phyloP scores from a whole-genome alignment of 192 early-diverging fungal genomes.

The Rhizophagus clarus region DNA sequence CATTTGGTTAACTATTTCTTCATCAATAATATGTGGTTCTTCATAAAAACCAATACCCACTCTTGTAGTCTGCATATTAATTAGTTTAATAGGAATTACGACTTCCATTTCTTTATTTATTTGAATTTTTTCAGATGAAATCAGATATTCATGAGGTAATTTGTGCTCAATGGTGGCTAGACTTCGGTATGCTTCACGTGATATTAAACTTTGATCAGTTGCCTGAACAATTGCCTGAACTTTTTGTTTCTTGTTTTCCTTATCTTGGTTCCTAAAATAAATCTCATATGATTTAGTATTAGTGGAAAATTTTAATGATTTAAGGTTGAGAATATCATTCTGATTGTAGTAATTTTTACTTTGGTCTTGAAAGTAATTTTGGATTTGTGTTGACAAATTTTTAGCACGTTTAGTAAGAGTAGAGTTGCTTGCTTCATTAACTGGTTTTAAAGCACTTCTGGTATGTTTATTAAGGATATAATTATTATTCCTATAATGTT shows the following conservation, averaged over 20 bases:
- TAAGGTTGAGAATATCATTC: not conserved
- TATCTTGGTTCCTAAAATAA: not conserved
- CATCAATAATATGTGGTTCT: not conserved
- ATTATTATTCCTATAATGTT: too few species aligned
- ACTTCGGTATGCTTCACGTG: not conserved
- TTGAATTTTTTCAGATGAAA: not conserved
- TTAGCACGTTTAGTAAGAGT: not conserved
- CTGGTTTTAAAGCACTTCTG: not conserved
- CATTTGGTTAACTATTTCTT: not conserved
- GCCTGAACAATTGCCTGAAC: not conserved
- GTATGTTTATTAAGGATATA: too few species aligned
- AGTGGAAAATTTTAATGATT: not conserved
- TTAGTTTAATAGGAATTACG: not conserved
- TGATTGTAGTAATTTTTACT: not conserved
- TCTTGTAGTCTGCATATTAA: not conserved
- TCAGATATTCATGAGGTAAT: not conserved
- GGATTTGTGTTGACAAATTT: not conserved
- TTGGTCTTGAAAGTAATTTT: not conserved
- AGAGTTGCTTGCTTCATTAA: not conserved
- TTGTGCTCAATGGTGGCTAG: not conserved
- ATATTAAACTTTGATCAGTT: slow-evolving; percentile 2
- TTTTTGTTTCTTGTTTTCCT: not conserved
- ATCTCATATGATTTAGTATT: not conserved
- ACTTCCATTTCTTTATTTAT: not conserved
- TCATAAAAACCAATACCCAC: not conserved